These are phyloP conservation scores for Elaeagnus macrophylla DNA, from an alignment of 306 rosid genomes.

Conservation along the genomic window DNA sequence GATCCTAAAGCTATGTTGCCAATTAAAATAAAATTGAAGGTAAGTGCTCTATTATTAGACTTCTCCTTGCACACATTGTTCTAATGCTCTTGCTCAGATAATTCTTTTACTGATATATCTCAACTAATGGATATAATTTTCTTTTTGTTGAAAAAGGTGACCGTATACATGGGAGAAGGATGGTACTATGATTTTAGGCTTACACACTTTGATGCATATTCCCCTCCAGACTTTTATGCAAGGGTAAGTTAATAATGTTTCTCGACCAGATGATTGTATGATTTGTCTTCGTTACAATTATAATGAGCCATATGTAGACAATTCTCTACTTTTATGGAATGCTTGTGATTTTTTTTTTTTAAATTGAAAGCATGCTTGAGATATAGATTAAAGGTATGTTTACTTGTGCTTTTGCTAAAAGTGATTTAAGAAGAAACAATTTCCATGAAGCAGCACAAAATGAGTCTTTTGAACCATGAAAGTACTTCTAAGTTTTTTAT, in stretches of 20 bases:
- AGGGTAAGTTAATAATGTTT: slow-evolving; percentile 50
- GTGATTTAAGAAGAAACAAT: too few species aligned
- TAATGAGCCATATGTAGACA: neutral
- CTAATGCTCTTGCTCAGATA: slow-evolving; percentile 4
- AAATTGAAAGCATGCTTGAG: too few species aligned
- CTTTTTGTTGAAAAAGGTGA: slow-evolving; percentile 44
- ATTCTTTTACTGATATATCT: slow-evolving; percentile 9
- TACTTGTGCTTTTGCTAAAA: too few species aligned
- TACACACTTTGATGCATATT: slow-evolving; percentile 81
- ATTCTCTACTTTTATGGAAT: slow-evolving; percentile 4
- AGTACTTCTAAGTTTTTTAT: too few species aligned
- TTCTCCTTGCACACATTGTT: slow-evolving; percentile 3
- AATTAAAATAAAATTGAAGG: slow-evolving; percentile 72
- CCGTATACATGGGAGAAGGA: slow-evolving; percentile 94
- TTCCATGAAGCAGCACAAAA: too few species aligned
- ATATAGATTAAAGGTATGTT: too few species aligned
- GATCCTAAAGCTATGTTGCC: slow-evolving; percentile 54
- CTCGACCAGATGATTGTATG: slow-evolving; percentile 6
- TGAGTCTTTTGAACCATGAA: too few species aligned
- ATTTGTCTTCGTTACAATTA: slow-evolving; percentile 2
- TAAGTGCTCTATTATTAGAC: slow-evolving; percentile 18
- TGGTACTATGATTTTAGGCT: slow-evolving; percentile 77
- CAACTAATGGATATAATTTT: slow-evolving; percentile 17
- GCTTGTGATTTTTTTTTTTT: too few species aligned
- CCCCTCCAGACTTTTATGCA: slow-evolving; percentile 94